Conservation (phyloP, 768 basidiomycete species). For the Agrocybe pediades region DNA sequence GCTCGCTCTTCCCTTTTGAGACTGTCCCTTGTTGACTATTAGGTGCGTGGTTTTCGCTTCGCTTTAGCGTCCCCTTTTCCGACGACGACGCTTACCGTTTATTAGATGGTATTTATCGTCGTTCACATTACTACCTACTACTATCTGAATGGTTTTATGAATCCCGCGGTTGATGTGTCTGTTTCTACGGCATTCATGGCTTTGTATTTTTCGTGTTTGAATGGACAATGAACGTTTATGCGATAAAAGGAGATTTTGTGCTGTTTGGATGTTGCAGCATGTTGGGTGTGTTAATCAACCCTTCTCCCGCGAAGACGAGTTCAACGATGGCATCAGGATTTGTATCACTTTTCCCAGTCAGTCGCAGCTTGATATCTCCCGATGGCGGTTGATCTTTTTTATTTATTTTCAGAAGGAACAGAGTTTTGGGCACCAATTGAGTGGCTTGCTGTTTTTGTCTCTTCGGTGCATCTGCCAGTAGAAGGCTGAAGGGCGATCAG, state of each 20-base stretch:
- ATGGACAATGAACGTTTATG: conserved; percentile 6
- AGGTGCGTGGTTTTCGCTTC: neutral
- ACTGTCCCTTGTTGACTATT: neutral
- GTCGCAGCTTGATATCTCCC: too few species aligned
- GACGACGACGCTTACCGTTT: neutral
- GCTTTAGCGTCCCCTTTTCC: neutral
- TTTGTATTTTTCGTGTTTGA: conserved; percentile 14
- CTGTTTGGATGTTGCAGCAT: too few species aligned
- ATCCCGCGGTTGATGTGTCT: neutral
- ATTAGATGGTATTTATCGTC: neutral
- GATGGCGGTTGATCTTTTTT: too few species aligned
- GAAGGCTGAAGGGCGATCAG: too few species aligned
- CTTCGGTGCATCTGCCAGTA: too few species aligned
- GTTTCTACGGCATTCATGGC: neutral
- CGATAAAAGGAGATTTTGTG: too few species aligned
- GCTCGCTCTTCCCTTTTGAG: neutral
- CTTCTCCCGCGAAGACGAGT: neutral
- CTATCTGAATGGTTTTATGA: conserved; percentile 4
- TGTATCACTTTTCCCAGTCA: too few species aligned
- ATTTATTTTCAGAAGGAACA: too few species aligned
- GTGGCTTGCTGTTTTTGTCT: too few species aligned
- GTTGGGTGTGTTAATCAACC: too few species aligned
- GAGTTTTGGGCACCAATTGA: too few species aligned
- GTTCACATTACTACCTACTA: neutral
- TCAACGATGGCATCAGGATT: too few species aligned